Evolutionary conservation across 306 rosid genomes (phyloP), one percentile per base, ranked within the genome.

Genomic region (Inga oerstediana): DNA sequence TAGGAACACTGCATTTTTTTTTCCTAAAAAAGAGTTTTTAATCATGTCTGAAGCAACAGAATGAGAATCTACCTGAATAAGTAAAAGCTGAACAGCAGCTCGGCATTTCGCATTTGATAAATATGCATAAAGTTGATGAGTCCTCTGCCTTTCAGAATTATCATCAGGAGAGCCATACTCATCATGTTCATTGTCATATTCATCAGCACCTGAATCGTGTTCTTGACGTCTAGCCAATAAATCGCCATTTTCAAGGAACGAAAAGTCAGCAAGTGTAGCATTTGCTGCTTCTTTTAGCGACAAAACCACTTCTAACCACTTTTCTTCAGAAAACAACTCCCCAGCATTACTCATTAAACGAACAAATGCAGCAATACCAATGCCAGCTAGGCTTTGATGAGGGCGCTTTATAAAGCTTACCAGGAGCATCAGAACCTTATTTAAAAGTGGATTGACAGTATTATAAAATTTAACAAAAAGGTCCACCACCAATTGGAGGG

Each of bases 311-410:
- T 94, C 98, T 64, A 90, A 91, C 99, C 99, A 97, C 90, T 97
- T 97, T 81, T 90, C 99, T 73, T 97, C 93, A 35, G 99, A 91
- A 88, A 92, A 92, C 77, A 94, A 88, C 69, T 89, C 94, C 43
- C 99, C 99, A 10, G 99, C 94, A 80, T 90, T 94, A 91, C 97
- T 94, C 98, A 94, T 94, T 89, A 97, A 89, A 24, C 97, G 97
- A 78, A 94, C 98, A 91, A 97, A 92, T 65, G 99, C 98, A 85
- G 98, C 98, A 83, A 94, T 92, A 81, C 99, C 99, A 71, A 97
- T 97, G 82, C 99, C 98, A 59, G 98, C 99, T 62, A 97, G 92
- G 88, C 94, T 97, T 84, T 94, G 99, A 93, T 94, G 99, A 85
- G 97, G 99, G 59, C 98, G 97, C 88, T 91, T 85, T 52, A 97